Base-by-base conservation (phyloP, 495 filamentous ascomycete genomes). In the Aspergillus mulundensis region DNA sequence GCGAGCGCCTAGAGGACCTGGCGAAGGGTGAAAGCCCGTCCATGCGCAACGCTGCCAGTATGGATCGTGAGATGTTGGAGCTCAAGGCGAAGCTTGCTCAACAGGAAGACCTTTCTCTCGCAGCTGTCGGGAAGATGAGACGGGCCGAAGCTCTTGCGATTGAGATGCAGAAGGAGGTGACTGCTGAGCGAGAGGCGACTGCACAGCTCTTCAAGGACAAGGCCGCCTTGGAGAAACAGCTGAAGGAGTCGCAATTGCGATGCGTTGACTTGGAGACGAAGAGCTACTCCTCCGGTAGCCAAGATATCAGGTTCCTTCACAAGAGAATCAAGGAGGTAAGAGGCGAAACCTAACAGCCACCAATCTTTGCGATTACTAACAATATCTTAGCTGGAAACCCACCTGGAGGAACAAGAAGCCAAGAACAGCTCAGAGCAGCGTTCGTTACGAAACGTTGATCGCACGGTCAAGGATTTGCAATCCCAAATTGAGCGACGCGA, bases 111-210 rank as follows among this genome's bases (percentile, higher is more conserved):
- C 86, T 97, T 24, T 91, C 91, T 18, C 81, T 88, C 3, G 94
- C 94, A 2, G 94, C 94, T 0, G 87, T 97, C 43, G 93, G 91
- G 65, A 97, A 97, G 77, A 98, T 98, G 94, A 82, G 94, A n/a
- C 86, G 93, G 12, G 91, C 95, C 0, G 94, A 98, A 65, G 90
- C 90, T 36, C 75, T 98, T 15, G 84, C 84, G 1, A 83, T 84
- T 16, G 95, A 98, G 72, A 87, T 94, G 56, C 92, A 97, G 67
- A 95, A 95, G 71, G 94, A 98, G 64, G 89, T 97, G 42, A 86
- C 86, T n/a, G 85, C 83, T 14, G 94, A 97, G 67, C 83, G 94
- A 16, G 95, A 98, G 61, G 78, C 80, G 40, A 93, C 87, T 61
- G 85, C 86, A 14, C 84, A 86, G 55, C 79, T 98, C 43, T 87